Percentiles rank a stretch among this genome's conserved stretches.
Conservation (phyloP, 1,139 yeast species). For the Hemisphaericaspora subhashii region DNA sequence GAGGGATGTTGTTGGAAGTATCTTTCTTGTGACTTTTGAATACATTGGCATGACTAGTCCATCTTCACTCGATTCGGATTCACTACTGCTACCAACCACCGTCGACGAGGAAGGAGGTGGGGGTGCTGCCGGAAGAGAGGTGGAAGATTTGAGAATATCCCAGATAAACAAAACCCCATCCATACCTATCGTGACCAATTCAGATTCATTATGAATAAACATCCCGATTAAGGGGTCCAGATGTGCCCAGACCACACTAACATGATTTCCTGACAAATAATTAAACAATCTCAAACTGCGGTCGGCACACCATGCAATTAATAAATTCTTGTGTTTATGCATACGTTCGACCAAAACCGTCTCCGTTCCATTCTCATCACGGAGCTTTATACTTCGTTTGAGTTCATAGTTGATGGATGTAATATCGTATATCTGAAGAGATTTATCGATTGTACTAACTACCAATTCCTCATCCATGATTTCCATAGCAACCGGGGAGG, state of each 20-base stretch:
- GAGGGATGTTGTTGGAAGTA: slow-evolving; percentile 24
- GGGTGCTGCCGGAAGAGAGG: neutral
- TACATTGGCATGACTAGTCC: slow-evolving; percentile 18
- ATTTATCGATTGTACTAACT: slow-evolving; percentile 56
- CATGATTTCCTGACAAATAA: slow-evolving; percentile 43
- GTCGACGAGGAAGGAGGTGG: neutral
- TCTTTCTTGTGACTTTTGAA: slow-evolving; percentile 35
- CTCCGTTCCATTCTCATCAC: slow-evolving; percentile 34
- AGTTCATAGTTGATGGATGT: slow-evolving; percentile 34
- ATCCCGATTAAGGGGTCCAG: slow-evolving; percentile 55
- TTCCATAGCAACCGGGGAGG: slow-evolving; percentile 45
- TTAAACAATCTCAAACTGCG: slow-evolving; percentile 55
- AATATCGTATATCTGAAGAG: slow-evolving; percentile 39
- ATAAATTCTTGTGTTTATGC: slow-evolving; percentile 22
- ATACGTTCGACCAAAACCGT: slow-evolving; percentile 46
- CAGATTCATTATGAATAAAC: slow-evolving; percentile 5
- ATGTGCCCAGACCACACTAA: slow-evolving; percentile 64
- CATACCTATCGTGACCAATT: slow-evolving; percentile 42
- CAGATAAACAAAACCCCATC: slow-evolving; percentile 58
- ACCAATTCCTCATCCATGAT: slow-evolving; percentile 36
- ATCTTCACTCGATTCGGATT: slow-evolving; percentile 1
- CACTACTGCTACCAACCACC: neutral
- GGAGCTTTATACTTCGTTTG: slow-evolving; percentile 40
- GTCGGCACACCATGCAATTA: slow-evolving; percentile 51
- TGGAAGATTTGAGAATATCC: slow-evolving; percentile 22